phyloP scores from a whole-genome alignment of 345 rosid species.

The Gossypium rotundifolium region DNA sequence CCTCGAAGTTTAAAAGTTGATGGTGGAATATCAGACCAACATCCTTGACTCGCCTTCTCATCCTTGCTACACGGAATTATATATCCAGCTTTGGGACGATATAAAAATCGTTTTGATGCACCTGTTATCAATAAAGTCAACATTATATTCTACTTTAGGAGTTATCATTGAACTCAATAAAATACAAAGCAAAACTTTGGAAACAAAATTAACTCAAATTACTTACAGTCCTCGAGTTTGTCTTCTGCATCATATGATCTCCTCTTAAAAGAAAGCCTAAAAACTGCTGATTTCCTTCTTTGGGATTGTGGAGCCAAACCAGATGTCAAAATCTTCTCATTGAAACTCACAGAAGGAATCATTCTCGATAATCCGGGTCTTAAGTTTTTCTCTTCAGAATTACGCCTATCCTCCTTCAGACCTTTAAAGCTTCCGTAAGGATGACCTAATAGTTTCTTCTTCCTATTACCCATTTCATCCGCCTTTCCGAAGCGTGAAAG shows the following conservation, averaged over 20 bases:
- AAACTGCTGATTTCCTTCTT: slow-evolving; percentile 12
- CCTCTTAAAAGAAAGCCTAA: slow-evolving; percentile 34
- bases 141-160: not conserved
- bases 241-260: slow-evolving; percentile 54
- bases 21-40: slow-evolving; percentile 69
- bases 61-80: slow-evolving; percentile 36
- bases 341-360: slow-evolving; percentile 32
- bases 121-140: slow-evolving; percentile 31
- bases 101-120: slow-evolving; percentile 48
- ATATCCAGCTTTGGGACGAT: slow-evolving; percentile 59
- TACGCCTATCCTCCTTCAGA: slow-evolving; percentile 3
- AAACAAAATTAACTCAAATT: not conserved
- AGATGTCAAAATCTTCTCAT: slow-evolving; percentile 26
- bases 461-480: slow-evolving; percentile 6
- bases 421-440: slow-evolving; percentile 7
- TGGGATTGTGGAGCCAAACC: slow-evolving; percentile 19
- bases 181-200: not conserved
- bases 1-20: slow-evolving; percentile 66
- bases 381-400: slow-evolving; percentile 6
- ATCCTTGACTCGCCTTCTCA: slow-evolving; percentile 46
- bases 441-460: slow-evolving; percentile 4
- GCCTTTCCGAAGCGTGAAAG: slow-evolving; percentile 8
- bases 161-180: not conserved
- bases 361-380: slow-evolving; percentile 16
- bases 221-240: slow-evolving; percentile 13